Evolutionary conservation across 257 asterid genomes (phyloP), one percentile per base, ranked within the genome.

Genomic region (Solanum neorickii): DNA sequence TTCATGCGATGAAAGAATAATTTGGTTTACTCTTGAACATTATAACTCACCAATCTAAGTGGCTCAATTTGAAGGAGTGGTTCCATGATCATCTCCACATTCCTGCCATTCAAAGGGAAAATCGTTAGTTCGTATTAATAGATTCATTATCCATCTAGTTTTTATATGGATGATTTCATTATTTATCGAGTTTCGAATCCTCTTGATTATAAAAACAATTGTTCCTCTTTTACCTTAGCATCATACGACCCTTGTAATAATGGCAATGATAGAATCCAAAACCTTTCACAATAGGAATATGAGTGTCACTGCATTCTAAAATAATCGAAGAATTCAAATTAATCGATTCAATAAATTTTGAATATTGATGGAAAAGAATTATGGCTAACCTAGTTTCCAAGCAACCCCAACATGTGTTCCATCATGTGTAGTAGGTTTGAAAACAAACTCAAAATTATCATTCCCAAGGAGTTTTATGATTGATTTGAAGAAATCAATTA

Each of bases 81-180:
- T 92, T 93, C 94, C 89, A 94, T 82, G 88, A 94, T 90, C 86
- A 95, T 94, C 89, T 95, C 97, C 88, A 92, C 91, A 65, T 94
- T 95, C 92, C 97, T 94, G 87, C 25, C 68, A 29, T 47, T 80
- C 44, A 5, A 29, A 1, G 5, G 44, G 7, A 0, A 6, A 77
- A 72, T 35, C 0, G 78, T 33, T 13, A 33, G 15, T 33, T 72
- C 5, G 4, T 0, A 2, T 14, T 33, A 23, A 16, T 0, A 1
- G 0, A 7, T 29, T 15, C 76, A 69, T 14, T 69, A 72, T 18
- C 2, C 15, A 72, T 1, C 8, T 3, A 33, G 3, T 70, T 70
- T 69, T 70, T 5, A 7, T 2, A 69, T 69, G 15, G 23, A 29
- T 14, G 7, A 0, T 1, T 16, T 16, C 4, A 33, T 33, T 72